phyloP scores from a whole-genome alignment of 805 yeast species.

The Saturnispora ahearnii region DNA sequence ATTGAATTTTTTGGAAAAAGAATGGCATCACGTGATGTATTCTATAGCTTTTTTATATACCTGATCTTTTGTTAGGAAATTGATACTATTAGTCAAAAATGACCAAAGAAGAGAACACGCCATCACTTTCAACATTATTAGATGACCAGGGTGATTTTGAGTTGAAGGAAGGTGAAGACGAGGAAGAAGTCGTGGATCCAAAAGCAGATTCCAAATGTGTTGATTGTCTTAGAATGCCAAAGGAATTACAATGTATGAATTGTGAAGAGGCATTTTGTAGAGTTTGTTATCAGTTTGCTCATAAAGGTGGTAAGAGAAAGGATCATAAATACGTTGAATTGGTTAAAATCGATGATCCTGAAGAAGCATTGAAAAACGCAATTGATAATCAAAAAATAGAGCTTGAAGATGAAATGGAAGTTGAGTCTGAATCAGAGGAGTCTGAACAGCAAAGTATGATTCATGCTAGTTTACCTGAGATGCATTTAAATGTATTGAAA shows the following conservation, averaged over 20 bases:
- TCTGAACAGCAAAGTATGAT: constrained; percentile 13
- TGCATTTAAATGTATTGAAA: constrained; percentile 21
- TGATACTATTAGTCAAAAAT: background rate
- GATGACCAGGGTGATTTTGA: constrained; percentile 18
- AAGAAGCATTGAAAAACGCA: constrained; percentile 14
- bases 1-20: background rate
- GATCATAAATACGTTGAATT: constrained; percentile 30
- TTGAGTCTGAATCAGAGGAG: constrained; percentile 11
- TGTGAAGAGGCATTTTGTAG: constrained; percentile 64
- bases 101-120: constrained; percentile 15
- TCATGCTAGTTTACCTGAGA: constrained; percentile 7
- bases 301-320: constrained; percentile 57
- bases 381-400: constrained; percentile 14
- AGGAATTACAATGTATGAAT: constrained; percentile 48
- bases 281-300: constrained; percentile 61
- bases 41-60: background rate
- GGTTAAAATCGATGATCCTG: constrained; percentile 12
- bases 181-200: constrained; percentile 6
- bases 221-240: constrained; percentile 68
- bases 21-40: background rate
- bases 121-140: constrained; percentile 22
- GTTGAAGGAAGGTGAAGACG: background rate
- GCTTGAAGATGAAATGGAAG: constrained; percentile 9
- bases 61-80: background rate
- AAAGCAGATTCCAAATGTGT: constrained; percentile 37